Evolutionary conservation across 2,329 filamentous ascomycete species (phyloP).

Genomic region (Drechslerella dactyloides): DNA sequence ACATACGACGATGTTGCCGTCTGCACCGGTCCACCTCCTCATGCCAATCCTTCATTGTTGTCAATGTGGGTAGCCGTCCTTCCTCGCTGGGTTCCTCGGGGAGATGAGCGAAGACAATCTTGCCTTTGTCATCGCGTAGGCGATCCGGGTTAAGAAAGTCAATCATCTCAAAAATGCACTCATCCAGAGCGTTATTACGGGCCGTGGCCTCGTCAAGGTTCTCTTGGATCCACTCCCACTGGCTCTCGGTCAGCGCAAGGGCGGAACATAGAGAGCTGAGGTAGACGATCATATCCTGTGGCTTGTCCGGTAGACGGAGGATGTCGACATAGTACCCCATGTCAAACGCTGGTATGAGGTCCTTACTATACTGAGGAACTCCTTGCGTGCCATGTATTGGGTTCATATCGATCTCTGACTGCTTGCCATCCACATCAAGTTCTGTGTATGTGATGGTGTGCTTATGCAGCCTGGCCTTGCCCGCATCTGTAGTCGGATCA

Average conservation of each 20-base stretch:
- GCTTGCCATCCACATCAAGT: background rate
- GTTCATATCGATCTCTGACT: slow-evolving; percentile 3
- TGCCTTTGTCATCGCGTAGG: slow-evolving; percentile 2
- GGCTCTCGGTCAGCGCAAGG: slow-evolving; percentile 1
- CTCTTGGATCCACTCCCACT: slow-evolving; percentile 15
- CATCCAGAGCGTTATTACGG: slow-evolving; percentile 19
- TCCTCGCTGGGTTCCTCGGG: background rate
- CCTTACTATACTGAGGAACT: slow-evolving; percentile 17
- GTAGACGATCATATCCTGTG: slow-evolving; percentile 19
- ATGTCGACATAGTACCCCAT: slow-evolving; percentile 17
- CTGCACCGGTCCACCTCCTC: background rate
- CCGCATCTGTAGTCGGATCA: background rate
- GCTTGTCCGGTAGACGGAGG: slow-evolving; percentile 13
- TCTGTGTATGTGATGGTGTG: background rate
- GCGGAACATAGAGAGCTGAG: slow-evolving; percentile 31
- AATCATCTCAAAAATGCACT: slow-evolving; percentile 38
- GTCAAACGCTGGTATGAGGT: slow-evolving; percentile 23
- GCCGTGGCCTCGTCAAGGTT: background rate
- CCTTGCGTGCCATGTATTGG: slow-evolving; percentile 1
- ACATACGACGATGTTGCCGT: slow-evolving; percentile 10
- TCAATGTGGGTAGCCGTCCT: background rate
- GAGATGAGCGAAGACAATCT: background rate
- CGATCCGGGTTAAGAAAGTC: slow-evolving; percentile 15
- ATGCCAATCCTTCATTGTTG: slow-evolving; percentile 5
- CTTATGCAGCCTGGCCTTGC: background rate